phyloP scores from a whole-genome alignment of 2,329 filamentous ascomycete genomes.

The Cytospora piceicola region DNA sequence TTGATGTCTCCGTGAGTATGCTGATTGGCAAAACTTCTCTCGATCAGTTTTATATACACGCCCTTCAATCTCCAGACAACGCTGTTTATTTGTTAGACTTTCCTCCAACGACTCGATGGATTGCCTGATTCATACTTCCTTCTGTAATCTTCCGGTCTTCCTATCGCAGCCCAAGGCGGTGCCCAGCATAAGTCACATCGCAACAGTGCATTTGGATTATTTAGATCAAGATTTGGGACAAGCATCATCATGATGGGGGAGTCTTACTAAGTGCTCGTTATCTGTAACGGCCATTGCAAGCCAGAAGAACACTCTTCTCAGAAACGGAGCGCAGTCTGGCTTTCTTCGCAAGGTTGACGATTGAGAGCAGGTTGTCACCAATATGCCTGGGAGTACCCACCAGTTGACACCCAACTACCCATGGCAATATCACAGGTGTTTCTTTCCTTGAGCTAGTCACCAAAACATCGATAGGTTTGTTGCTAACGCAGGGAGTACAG shows the following conservation, averaged over 20 bases:
- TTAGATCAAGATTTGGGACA: background rate
- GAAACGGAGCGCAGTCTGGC: background rate
- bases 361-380: background rate
- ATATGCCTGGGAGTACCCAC: no score
- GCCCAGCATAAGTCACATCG: background rate
- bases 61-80: background rate
- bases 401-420: no score
- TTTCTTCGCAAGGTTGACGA: background rate
- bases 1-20: background rate
- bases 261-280: background rate
- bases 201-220: background rate
- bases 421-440: no score
- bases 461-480: background rate
- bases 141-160: conserved; percentile 2
- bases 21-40: conserved; percentile 12
- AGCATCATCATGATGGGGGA: background rate
- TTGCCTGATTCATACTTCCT: conserved; percentile 1
- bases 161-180: background rate
- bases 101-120: background rate
- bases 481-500: background rate
- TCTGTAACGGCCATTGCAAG: background rate
- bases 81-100: background rate
- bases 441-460: no score
- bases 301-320: background rate
- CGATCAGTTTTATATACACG: background rate